These are phyloP conservation scores for Penicillium griseofulvum DNA, from an alignment of 2,329 filamentous ascomycete species.

Conservation along the genomic window DNA sequence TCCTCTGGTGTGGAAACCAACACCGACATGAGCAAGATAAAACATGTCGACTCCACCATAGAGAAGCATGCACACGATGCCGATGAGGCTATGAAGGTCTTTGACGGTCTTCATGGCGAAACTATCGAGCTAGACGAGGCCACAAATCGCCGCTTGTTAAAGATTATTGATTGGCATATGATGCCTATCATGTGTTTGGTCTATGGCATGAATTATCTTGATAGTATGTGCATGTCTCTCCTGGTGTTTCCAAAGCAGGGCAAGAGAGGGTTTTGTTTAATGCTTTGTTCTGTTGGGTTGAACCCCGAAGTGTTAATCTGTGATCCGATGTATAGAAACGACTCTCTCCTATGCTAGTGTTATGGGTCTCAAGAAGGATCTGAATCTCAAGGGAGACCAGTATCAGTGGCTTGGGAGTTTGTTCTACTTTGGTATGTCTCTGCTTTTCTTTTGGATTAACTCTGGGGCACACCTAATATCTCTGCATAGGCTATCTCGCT, in stretches of 20 bases:
- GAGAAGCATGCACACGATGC: conserved; percentile 57
- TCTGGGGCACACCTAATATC: neutral
- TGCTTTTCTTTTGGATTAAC: neutral
- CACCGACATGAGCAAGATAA: conserved; percentile 23
- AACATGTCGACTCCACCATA: conserved; percentile 34
- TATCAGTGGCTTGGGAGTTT: conserved; percentile 55
- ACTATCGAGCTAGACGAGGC: conserved; percentile 54
- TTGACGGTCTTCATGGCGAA: conserved; percentile 50
- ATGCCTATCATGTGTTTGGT: conserved; percentile 60
- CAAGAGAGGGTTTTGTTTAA: neutral
- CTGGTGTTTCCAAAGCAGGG: neutral
- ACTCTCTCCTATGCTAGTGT: conserved; percentile 54
- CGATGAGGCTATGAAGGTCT: conserved; percentile 60
- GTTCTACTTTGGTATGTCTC: conserved; percentile 48
- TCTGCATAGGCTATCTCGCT: conserved; percentile 44
- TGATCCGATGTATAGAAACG: conserved; percentile 35
- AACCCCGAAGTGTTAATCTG: neutral
- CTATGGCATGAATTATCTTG: conserved; percentile 59
- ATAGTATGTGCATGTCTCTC: conserved; percentile 35
- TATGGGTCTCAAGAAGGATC: conserved; percentile 53
- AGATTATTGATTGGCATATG: conserved; percentile 61
- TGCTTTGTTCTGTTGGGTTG: neutral
- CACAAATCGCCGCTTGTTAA: conserved; percentile 59
- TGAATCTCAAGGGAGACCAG: conserved; percentile 44
- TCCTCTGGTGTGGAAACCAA: conserved; percentile 21